Conservation (phyloP, 2,329 filamentous ascomycete genomes). For the Talaromyces sp. region DNA sequence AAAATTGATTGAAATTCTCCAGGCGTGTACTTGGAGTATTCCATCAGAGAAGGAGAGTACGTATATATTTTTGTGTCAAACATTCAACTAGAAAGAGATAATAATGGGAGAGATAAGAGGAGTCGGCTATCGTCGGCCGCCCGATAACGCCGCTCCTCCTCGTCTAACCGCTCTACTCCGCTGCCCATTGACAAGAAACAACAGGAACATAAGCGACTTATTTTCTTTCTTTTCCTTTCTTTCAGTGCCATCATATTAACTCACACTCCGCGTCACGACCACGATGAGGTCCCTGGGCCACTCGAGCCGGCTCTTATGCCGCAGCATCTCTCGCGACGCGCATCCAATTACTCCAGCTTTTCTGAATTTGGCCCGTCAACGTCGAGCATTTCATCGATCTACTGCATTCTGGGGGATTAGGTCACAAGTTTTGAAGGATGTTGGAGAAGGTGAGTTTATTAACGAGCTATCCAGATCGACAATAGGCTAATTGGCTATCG, state of each 20-base stretch:
- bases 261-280: background rate
- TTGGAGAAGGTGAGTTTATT: constrained; percentile 35
- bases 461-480: background rate
- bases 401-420: constrained; percentile 31
- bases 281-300: constrained; percentile 12
- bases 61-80: too few species aligned
- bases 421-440: constrained; percentile 41
- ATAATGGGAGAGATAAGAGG: constrained; percentile 11
- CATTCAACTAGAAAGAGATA: too few species aligned
- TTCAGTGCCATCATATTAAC: background rate
- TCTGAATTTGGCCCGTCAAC: constrained; percentile 20
- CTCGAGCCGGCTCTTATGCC: constrained; percentile 9
- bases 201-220: background rate
- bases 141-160: constrained; percentile 13
- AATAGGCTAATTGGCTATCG: constrained; percentile 1
- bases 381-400: constrained; percentile 33
- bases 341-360: constrained; percentile 21
- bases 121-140: constrained; percentile 15
- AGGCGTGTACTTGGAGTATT: too few species aligned
- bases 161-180: constrained; percentile 11
- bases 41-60: too few species aligned
- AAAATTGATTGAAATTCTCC: too few species aligned
- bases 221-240: background rate
- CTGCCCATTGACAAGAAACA: background rate
- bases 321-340: constrained; percentile 20